Base-by-base conservation (phyloP, 2,329 filamentous ascomycete species). In the Botrytis paeoniae region DNA sequence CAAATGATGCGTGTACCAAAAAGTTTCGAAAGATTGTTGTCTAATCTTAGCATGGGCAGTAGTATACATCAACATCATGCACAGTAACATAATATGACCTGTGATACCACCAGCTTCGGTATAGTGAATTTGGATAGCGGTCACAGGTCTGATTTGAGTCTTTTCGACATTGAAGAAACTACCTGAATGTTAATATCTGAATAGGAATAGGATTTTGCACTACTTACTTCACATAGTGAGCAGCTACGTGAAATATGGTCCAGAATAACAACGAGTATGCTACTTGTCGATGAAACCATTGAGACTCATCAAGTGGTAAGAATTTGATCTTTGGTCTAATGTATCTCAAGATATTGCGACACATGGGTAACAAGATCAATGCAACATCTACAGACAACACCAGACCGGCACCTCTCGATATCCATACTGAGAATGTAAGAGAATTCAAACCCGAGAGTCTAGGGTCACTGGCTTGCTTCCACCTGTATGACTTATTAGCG, bases 1-100 rank as follows among this genome's bases (percentile, higher is more conserved):
- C n/a, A 99, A 88, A 80, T 99, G 96, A 83, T 99, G 96, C 0
- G 94, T 97, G 84, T 99, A 99, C 96, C 96, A 99, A 82, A 99
- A 99, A 0, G 95, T 97, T 84, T 99, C 96, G 81, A 95, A 99
- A 0, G 94, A 97, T 81, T 99, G 96, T 81, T 98, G 95, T 71
- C 96, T 92, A 77, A 99, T 98, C 77, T 93, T 92, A 79, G 92
- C 88, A 81, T 99, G 96, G 4, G 96, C 92, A 0, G 95, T 98
- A 1, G 96, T 99, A 84, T 97, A 99, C 87, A 99, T 99, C 75
- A 99, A 85, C 75, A 99, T 85, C 96, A 99, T 99, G 87, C 95
- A 98, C n/a, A 99, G 86, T 39, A 98, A 88, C 96, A 99, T 99
- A 75, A 98, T 88, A 83, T 99, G 96, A 10, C 96, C 96, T 3